Percentiles rank a stretch among this genome's conserved stretches.
Conservation (phyloP, 495 filamentous ascomycete genomes). For the Penicillium silybi region DNA sequence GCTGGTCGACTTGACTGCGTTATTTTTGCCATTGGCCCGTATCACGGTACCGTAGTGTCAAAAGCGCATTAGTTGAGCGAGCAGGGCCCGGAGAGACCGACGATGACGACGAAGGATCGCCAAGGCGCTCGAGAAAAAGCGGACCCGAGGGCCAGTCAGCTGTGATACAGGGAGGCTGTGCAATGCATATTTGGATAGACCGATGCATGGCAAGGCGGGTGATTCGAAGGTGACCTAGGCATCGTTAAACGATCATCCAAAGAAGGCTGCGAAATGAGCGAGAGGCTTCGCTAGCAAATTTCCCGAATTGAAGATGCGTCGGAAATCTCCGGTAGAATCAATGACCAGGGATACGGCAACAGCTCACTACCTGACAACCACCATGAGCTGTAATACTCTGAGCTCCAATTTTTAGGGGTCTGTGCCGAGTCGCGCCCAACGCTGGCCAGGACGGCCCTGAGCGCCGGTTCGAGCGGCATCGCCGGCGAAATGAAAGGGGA, state of each 20-base stretch:
- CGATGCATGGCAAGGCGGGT: too few relatives aligned
- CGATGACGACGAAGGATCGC: neutral
- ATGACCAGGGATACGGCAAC: neutral
- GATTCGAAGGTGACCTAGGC: too few relatives aligned
- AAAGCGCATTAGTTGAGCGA: neutral
- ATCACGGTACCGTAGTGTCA: neutral
- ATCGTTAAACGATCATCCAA: too few relatives aligned
- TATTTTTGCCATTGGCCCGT: conserved; percentile 1
- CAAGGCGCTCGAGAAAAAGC: neutral
- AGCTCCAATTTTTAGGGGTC: neutral
- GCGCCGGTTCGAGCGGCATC: conserved; percentile 1
- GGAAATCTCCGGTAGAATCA: too few relatives aligned
- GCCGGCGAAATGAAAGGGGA: neutral
- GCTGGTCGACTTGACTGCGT: neutral
- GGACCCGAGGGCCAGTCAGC: neutral
- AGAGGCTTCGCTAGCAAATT: too few relatives aligned
- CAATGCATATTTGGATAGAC: neutral
- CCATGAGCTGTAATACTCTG: neutral
- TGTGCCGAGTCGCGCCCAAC: neutral
- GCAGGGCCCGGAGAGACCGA: neutral
- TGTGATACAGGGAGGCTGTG: neutral
- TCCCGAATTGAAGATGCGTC: too few relatives aligned
- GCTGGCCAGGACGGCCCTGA: neutral
- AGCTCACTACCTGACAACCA: neutral
- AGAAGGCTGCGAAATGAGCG: too few relatives aligned